Evolutionary conservation across 2,329 filamentous ascomycete species (phyloP).

Genomic region (Huntiella decipiens): DNA sequence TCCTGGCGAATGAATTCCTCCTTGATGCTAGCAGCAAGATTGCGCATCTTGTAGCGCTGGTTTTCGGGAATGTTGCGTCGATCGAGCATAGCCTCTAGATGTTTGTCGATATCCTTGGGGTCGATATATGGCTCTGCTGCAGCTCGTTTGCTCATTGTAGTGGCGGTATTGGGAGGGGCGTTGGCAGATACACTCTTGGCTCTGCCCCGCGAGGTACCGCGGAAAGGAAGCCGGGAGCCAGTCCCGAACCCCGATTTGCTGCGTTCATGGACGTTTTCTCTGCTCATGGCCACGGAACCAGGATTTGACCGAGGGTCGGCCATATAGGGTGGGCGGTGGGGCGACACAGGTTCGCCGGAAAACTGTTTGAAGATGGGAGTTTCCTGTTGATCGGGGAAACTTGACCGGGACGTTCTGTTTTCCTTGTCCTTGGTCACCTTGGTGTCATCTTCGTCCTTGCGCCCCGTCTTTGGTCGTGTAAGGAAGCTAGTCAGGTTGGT

Average conservation of each 20-base stretch:
- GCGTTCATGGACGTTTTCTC: background rate
- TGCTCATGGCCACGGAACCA: background rate
- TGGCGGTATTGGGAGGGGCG: background rate
- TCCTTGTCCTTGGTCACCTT: slow-evolving; percentile 10
- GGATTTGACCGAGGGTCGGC: slow-evolving; percentile 2
- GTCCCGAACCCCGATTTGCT: slow-evolving; percentile 5
- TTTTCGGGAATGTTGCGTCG: slow-evolving; percentile 85
- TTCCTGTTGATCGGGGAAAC: slow-evolving; percentile 4
- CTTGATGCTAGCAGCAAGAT: slow-evolving; percentile 74
- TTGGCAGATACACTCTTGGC: slow-evolving; percentile 16
- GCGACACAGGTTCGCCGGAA: background rate
- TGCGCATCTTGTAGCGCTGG: slow-evolving; percentile 87
- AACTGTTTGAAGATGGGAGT: slow-evolving; percentile 9
- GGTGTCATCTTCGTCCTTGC: slow-evolving; percentile 23
- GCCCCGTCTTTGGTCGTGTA: slow-evolving; percentile 54
- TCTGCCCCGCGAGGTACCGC: slow-evolving; percentile 19
- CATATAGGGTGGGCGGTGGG: background rate
- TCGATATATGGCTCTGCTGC: slow-evolving; percentile 32
- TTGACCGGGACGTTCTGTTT: slow-evolving; percentile 10
- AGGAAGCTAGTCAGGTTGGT: slow-evolving; percentile 66
- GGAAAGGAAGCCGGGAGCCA: slow-evolving; percentile 2
- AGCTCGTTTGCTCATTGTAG: slow-evolving; percentile 1
- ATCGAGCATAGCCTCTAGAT: slow-evolving; percentile 50
- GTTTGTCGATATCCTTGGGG: slow-evolving; percentile 34
- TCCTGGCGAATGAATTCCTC: slow-evolving; percentile 89